Conservation (phyloP, 208 protist species). For the Leishmania aethiopica region DNA sequence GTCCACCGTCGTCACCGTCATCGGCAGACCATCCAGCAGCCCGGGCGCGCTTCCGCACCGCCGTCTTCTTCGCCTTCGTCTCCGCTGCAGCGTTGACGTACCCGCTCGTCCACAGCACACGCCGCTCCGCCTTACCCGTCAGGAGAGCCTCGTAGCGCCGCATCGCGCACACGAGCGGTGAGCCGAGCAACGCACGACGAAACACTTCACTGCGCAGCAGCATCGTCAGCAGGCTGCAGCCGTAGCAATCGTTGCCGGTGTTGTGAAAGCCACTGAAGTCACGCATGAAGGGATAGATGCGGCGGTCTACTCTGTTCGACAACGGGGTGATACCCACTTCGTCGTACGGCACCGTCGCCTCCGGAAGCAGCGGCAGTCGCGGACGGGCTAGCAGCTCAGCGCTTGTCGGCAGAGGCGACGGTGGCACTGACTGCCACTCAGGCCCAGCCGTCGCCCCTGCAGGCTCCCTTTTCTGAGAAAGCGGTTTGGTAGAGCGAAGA, state of each 20-base stretch:
- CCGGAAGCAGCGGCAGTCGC: neutral
- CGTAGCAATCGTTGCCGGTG: slow-evolving; percentile 82
- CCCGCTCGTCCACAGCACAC: slow-evolving; percentile 22
- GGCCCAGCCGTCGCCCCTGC: neutral
- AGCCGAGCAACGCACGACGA: slow-evolving; percentile 36
- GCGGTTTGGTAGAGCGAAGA: neutral
- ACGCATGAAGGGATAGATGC: slow-evolving; percentile 5
- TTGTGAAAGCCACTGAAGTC: slow-evolving; percentile 84
- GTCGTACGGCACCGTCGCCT: neutral
- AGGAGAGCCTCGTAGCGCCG: slow-evolving; percentile 23
- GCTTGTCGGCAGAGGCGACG: slow-evolving; percentile 1
- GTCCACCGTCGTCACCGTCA: neutral
- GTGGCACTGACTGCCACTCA: slow-evolving; percentile 1
- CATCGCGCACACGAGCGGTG: slow-evolving; percentile 27
- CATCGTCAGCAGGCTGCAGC: slow-evolving; percentile 78
- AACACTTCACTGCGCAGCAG: slow-evolving; percentile 70
- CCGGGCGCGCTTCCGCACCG: slow-evolving; percentile 1
- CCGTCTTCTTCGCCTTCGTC: neutral
- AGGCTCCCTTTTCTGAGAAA: slow-evolving; percentile 5
- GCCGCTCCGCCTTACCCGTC: slow-evolving; percentile 10
- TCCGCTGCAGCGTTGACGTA: slow-evolving; percentile 12
- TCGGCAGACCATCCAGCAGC: neutral
- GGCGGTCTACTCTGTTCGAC: neutral
- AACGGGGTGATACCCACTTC: neutral
- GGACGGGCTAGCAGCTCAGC: neutral